phyloP scores from a whole-genome alignment of 1,139 yeast species.

The Candida glucosophila region DNA sequence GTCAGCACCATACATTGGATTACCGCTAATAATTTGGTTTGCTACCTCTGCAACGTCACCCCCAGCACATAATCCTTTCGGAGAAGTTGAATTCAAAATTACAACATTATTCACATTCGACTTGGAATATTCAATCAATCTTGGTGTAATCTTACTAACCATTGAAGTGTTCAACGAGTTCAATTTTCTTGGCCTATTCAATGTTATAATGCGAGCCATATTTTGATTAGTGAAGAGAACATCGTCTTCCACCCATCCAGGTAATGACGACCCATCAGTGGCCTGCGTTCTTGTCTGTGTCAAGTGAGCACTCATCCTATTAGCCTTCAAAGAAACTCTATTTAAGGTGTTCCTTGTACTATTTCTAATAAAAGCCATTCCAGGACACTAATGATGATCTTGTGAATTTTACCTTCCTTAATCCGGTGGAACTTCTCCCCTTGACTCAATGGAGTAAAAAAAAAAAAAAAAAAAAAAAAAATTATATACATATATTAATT shows the following conservation, averaged over 20 bases:
- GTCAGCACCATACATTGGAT: conserved; percentile 45
- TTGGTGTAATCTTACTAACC: conserved; percentile 67
- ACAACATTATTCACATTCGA: conserved; percentile 57
- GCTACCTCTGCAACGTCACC: conserved; percentile 88
- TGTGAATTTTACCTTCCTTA: too few species aligned
- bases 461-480: too few species aligned
- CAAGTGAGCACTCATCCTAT: too few species aligned
- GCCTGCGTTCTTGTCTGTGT: too few species aligned
- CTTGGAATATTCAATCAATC: conserved; percentile 69
- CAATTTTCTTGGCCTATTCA: conserved; percentile 76
- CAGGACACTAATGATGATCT: too few species aligned
- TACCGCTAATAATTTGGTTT: conserved; percentile 36
- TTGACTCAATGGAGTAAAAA: too few species aligned
- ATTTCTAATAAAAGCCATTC: too few species aligned
- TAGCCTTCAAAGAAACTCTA: too few species aligned
- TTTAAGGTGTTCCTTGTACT: too few species aligned
- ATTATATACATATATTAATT: too few species aligned
- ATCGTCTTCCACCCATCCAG: conserved; percentile 29
- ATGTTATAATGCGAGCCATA: conserved; percentile 64
- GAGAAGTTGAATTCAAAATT: conserved; percentile 61
- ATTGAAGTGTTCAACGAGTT: conserved; percentile 78
- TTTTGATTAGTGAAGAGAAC: conserved; percentile 58
- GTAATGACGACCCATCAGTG: too few species aligned
- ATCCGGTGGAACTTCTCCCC: too few species aligned
- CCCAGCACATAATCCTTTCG: conserved; percentile 73